A percentile compares a stretch with the other conserved stretches of the same genome.
Conservation (phyloP, 352 stramenopile species). For the Saprolegnia diclina region DNA sequence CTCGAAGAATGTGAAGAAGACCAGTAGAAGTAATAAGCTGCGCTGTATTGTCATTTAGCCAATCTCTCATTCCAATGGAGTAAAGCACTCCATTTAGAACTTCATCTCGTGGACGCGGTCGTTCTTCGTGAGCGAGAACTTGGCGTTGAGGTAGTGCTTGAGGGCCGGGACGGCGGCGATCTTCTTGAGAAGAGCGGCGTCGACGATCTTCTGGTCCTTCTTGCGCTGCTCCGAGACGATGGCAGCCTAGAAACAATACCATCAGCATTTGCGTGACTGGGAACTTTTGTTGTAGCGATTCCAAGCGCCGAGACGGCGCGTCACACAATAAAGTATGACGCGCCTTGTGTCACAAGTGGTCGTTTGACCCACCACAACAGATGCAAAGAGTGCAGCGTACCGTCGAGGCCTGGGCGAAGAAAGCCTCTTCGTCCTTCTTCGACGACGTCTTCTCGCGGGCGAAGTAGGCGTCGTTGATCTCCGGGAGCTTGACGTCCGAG, state of each 20-base stretch:
- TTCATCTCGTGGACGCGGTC: constrained; percentile 98
- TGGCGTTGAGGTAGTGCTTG: constrained; percentile 97
- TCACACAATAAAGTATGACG: background rate
- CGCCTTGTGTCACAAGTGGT: constrained; percentile 8
- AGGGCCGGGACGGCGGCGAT: constrained; percentile 89
- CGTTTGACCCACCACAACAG: constrained; percentile 19
- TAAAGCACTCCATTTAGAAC: constrained; percentile 88
- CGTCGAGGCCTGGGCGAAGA: constrained; percentile 91
- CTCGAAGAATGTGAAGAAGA: background rate
- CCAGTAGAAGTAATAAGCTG: background rate
- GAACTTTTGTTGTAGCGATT: constrained; percentile 88
- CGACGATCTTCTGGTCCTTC: constrained; percentile 98
- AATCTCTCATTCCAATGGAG: background rate
- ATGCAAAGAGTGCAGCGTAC: constrained; percentile 43
- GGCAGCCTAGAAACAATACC: constrained; percentile 47
- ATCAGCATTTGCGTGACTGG: constrained; percentile 41
- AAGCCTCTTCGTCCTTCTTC: constrained; percentile 95
- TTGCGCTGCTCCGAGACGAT: constrained; percentile 96
- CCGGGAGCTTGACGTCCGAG: constrained; percentile 86
- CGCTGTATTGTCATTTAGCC: constrained; percentile 15
- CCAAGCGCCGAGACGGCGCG: constrained; percentile 55
- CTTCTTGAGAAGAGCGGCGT: constrained; percentile 87
- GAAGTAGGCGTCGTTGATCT: constrained; percentile 97
- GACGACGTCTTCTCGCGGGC: constrained; percentile 82
- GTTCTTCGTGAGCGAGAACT: constrained; percentile 97